These are phyloP conservation scores for Agrocybe praecox DNA, from an alignment of 768 basidiomycete species.

Conservation along the genomic window DNA sequence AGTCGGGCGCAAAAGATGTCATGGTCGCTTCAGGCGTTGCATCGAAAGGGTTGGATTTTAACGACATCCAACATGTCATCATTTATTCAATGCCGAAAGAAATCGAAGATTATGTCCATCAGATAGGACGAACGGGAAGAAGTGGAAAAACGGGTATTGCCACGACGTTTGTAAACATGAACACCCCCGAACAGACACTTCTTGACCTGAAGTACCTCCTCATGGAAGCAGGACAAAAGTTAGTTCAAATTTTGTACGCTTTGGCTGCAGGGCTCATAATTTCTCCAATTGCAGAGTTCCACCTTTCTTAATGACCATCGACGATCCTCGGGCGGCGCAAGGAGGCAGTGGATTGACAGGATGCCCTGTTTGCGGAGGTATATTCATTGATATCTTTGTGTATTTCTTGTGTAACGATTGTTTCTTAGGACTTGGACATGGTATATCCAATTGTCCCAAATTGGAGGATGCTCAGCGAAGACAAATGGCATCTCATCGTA, in stretches of 20 bases:
- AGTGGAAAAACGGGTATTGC: conserved; percentile 99
- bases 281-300: conserved; percentile 67
- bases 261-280: neutral
- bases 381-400: conserved; percentile 15
- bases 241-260: conserved; percentile 19
- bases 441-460: conserved; percentile 94
- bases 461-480: conserved; percentile 91
- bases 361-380: conserved; percentile 96
- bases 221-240: conserved; percentile 99
- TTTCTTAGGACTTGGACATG: conserved; percentile 84
- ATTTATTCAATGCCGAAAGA: conserved; percentile 99
- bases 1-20: conserved; percentile 95
- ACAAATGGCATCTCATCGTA: conserved; percentile 86
- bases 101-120: conserved; percentile 99
- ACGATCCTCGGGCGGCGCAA: conserved; percentile 85
- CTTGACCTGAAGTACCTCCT: conserved; percentile 96
- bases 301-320: conserved; percentile 86
- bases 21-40: conserved; percentile 99
- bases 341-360: conserved; percentile 82
- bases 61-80: conserved; percentile 98
- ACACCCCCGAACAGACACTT: conserved; percentile 93
- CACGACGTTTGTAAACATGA: conserved; percentile 99
- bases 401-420: conserved; percentile 1
- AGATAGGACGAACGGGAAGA: conserved; percentile 97
- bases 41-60: conserved; percentile 98